Base-by-base conservation (phyloP, 1,139 yeast species). In the Lizanozyma gosingica region DNA sequence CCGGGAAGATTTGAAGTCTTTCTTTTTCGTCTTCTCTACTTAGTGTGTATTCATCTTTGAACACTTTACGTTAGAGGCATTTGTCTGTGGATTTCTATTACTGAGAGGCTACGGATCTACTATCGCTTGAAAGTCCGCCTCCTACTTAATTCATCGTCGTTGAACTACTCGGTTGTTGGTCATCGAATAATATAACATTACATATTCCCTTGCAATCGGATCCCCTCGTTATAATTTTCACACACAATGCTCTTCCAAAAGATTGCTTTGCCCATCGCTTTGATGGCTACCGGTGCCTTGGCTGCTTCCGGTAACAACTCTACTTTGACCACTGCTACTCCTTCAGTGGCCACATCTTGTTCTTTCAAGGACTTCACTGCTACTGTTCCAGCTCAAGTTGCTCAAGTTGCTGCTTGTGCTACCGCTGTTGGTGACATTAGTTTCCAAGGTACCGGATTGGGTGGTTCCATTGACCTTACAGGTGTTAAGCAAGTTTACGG, bases 401-500 rank as follows among this genome's bases (percentile, higher is more conserved):
- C 85, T 55, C 59, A 66, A 37, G 75, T 84, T 47, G 66, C 85
- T 44, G 72, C 79, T 37, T 92, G 98, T 79, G 64, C 77, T 38
- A 83, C 90, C 48, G 76, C 90, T 50, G 76, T 76, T 48, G 97
- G 97, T 71, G 82, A 82, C 60, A 67, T 92, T 55, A 64, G 71
- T 63, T 71, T 92, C 58, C 58, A 76, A 45, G 87, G 90, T 67
- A 63, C 57, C 43, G 63, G 59, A 39, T 64, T 82, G 43, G 78
- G 78, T 51, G 6, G 9, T 22, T 53, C 74, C 47, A 77, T 81
- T 53, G 73, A 77, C 47, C 62, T 79, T 54, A 70, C 73, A 51
- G 76, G 76, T 47, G 78, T 80, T 49, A 66, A 83, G 67, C 78
- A 75, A 55, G 68, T 92, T 53, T 77, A 77, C 59, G 98, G 97